These are phyloP conservation scores for Tetrahymena borealis DNA, from an alignment of 73 alveolate genomes.

Conservation along the genomic window DNA sequence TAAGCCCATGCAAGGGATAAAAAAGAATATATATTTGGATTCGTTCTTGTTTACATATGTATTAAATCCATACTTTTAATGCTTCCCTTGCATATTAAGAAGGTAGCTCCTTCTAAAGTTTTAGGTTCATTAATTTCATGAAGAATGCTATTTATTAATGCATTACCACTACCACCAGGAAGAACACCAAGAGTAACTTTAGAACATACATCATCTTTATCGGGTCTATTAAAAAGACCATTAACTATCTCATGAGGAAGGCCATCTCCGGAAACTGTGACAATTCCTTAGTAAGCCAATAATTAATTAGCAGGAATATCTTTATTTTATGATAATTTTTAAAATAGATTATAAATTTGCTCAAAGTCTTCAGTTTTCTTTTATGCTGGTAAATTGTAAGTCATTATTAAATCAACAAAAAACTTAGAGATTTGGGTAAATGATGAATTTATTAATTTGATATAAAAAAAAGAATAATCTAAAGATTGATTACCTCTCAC, in stretches of 20 bases:
- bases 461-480: neutral
- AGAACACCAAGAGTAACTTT: conserved; percentile 21
- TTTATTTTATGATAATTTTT: no score
- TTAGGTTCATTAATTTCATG: neutral
- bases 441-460: no score
- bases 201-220: conserved; percentile 12
- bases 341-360: no score
- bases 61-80: conserved; percentile 26
- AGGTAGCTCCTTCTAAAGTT: conserved; percentile 22
- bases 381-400: no score
- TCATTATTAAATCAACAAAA: no score
- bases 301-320: neutral
- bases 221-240: conserved; percentile 24
- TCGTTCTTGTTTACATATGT: neutral
- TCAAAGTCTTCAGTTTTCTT: no score
- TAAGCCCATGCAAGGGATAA: conserved; percentile 28
- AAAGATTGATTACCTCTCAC: neutral
- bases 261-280: conserved; percentile 40
- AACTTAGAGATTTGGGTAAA: no score
- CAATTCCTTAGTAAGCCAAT: conserved; percentile 1
- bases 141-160: conserved; percentile 24
- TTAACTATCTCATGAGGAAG: conserved; percentile 41
- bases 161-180: conserved; percentile 48
- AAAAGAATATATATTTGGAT: conserved; percentile 4
- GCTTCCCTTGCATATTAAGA: conserved; percentile 19